Conservation (phyloP, 768 basidiomycete species). For the Mycena haematopus region DNA sequence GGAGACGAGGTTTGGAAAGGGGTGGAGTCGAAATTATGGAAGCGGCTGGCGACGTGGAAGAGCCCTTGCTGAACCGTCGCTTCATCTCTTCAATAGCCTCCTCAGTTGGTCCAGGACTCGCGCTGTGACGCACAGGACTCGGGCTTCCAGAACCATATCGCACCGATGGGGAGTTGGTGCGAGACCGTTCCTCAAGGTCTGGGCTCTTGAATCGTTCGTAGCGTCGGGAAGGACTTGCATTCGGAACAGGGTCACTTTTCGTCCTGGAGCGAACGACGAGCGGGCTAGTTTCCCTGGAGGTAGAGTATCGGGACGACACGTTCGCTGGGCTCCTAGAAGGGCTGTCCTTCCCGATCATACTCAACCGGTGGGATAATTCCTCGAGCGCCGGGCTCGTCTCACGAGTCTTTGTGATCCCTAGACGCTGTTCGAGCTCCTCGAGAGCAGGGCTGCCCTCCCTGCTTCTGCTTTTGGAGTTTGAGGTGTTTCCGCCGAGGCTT, state of each 20-base stretch:
- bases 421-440: slow-evolving; percentile 66
- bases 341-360: slow-evolving; percentile 44
- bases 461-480: slow-evolving; percentile 44
- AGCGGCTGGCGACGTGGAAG: slow-evolving; percentile 38
- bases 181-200: slow-evolving; percentile 23
- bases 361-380: slow-evolving; percentile 54
- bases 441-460: slow-evolving; percentile 65
- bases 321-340: slow-evolving; percentile 35
- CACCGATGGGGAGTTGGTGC: slow-evolving; percentile 21
- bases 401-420: slow-evolving; percentile 60
- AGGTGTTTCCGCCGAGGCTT: slow-evolving; percentile 49
- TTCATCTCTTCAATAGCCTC: slow-evolving; percentile 73
- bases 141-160: slow-evolving; percentile 31
- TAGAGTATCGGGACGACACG: slow-evolving; percentile 33
- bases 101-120: slow-evolving; percentile 45
- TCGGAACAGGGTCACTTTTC: slow-evolving; percentile 23
- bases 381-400: slow-evolving; percentile 62
- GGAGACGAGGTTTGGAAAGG: slow-evolving; percentile 27
- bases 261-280: slow-evolving; percentile 33
- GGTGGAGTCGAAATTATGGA: slow-evolving; percentile 28
- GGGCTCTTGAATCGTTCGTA: slow-evolving; percentile 37
- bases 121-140: slow-evolving; percentile 36
- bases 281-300: slow-evolving; percentile 36
- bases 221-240: slow-evolving; percentile 31
- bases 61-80: slow-evolving; percentile 51